Percentiles rank a stretch among this genome's conserved stretches.
These are phyloP conservation scores for Passiflora organensis DNA, from an alignment of 345 rosid genomes.

Conservation along the genomic window DNA sequence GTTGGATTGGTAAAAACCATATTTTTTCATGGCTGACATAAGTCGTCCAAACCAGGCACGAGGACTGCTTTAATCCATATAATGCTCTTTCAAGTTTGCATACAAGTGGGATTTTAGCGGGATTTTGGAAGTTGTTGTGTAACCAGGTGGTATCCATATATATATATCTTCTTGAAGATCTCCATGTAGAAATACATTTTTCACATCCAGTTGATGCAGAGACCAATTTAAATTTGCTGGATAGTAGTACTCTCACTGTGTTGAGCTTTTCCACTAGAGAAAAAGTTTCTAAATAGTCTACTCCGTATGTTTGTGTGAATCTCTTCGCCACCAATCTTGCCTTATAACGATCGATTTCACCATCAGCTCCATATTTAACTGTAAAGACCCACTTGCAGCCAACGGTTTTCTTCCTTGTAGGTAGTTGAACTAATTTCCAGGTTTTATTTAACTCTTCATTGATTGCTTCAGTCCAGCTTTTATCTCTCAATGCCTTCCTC, in stretches of 20 bases:
- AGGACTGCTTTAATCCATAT: not conserved
- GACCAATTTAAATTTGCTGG: not conserved
- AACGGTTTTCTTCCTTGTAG: no score
- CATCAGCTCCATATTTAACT: no score
- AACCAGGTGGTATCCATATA: constrained; percentile 7
- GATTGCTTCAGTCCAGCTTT: no score
- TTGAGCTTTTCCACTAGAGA: not conserved
- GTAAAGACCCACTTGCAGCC: no score
- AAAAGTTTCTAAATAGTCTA: constrained; percentile 2
- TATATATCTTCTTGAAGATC: not conserved
- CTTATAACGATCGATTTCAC: not conserved
- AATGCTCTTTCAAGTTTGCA: constrained; percentile 3
- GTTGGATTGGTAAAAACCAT: not conserved
- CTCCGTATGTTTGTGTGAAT: not conserved
- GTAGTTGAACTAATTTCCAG: no score
- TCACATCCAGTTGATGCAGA: not conserved
- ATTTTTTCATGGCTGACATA: not conserved
- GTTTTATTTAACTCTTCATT: no score
- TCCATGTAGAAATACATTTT: not conserved
- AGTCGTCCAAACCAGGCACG: not conserved
- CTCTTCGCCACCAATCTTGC: not conserved
- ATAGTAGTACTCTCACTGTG: not conserved
- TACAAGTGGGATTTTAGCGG: not conserved
- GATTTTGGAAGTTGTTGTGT: not conserved
- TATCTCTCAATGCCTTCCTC: no score